Evolutionary conservation across 805 yeast genomes (phyloP), one percentile per base, ranked within the genome.

Genomic region (Saccharomycopsis babjevae): DNA sequence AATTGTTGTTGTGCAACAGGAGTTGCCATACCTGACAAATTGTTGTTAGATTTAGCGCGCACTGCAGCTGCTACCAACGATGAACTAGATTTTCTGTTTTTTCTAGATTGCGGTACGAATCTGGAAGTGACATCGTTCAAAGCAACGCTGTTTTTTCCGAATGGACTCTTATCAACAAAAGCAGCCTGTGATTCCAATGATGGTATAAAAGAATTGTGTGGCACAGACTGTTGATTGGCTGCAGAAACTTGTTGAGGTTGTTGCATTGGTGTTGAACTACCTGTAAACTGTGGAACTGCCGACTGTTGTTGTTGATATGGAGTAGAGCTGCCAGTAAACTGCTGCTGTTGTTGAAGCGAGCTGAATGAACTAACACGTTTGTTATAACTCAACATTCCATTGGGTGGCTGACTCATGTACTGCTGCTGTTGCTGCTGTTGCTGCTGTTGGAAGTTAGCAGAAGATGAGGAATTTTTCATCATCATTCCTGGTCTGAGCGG

Each of bases 41-140:
- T 50, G 10, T n/a, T 50, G 25, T 18, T 56, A 15, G 56, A 40
- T 15, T 43, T 57, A 2, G 42, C 56, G 20, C 39, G 34, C 11
- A 56, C 59, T n/a, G 62, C 43, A 30, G 46, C 57, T 11, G 59
- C 38, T 16, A 57, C 55, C 59, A 63, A 59, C 30, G 62, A 62
- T 58, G 64, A 57, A 22, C 67, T 65, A 25, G 80, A 76, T 62
- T 75, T 76, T 64, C 82, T 71, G 61, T 76, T 76, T 68, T 78
- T 78, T 65, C 81, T 71, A 4, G 77, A 73, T n/a, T 81, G 74
- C 42, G 77, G 76, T 61, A 60, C 62, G 52, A 63, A 61, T 39
- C 64, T 52, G 5, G 60, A 16, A 8, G 62, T 55, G 3, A 63
- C 62, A 40, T 63, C 65, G 18, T 72, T 73, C 56, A 72, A 66